Conservation (phyloP, 1,139 yeast species). For the Yamadazyma sp. region DNA sequence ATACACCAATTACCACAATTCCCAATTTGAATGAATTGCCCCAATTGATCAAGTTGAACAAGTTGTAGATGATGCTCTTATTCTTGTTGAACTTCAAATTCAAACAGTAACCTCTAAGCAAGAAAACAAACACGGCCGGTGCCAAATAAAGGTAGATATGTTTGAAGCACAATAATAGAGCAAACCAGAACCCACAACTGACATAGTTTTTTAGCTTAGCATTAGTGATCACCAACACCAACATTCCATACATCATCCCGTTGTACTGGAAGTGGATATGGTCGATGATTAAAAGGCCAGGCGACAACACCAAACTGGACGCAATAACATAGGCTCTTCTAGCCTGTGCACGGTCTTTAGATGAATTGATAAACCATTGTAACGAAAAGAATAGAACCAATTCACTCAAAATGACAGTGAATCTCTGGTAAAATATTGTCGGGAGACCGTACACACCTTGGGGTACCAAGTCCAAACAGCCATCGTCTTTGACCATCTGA, state of each 20-base stretch:
- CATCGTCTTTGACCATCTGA: conserved; percentile 59
- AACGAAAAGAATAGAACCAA: conserved; percentile 66
- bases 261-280: conserved; percentile 95
- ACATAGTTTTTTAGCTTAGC: conserved; percentile 62
- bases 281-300: conserved; percentile 84
- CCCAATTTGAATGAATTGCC: conserved; percentile 61
- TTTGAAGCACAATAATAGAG: conserved; percentile 83
- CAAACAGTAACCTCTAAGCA: conserved; percentile 71
- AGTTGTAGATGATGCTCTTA: conserved; percentile 22
- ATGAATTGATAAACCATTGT: conserved; percentile 66
- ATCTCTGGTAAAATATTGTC: conserved; percentile 78
- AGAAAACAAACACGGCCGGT: conserved; percentile 85
- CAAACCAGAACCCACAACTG: conserved; percentile 70
- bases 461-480: conserved; percentile 70
- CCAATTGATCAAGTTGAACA: conserved; percentile 54
- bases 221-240: conserved; percentile 69
- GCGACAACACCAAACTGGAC: conserved; percentile 79
- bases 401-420: conserved; percentile 80
- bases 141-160: conserved; percentile 92
- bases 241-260: conserved; percentile 86
- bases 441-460: conserved; percentile 72
- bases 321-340: conserved; percentile 73
- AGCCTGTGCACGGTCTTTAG: conserved; percentile 33
- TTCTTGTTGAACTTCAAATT: conserved; percentile 36
- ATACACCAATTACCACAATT: conserved; percentile 60